Percentiles rank a stretch among this genome's conserved stretches.
Conservation (phyloP, 169 alveolate species). For the Miamiensis avidus region DNA sequence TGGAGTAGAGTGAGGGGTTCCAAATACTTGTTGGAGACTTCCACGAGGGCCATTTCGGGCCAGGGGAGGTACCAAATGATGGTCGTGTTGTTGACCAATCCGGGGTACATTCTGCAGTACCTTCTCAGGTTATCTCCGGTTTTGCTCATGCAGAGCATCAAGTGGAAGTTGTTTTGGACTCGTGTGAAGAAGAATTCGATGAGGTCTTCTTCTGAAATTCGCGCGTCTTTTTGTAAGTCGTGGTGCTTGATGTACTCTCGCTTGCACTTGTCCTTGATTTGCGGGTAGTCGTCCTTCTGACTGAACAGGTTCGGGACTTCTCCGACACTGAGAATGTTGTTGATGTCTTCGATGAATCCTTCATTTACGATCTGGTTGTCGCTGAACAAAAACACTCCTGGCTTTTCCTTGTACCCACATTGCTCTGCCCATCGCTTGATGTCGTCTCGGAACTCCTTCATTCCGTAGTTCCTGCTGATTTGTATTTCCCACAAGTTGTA, state of each 20-base stretch:
- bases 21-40: constrained; percentile 91
- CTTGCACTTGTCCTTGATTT: constrained; percentile 54
- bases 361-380: constrained; percentile 93
- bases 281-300: constrained; percentile 61
- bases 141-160: constrained; percentile 92
- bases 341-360: constrained; percentile 92
- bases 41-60: constrained; percentile 95
- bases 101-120: constrained; percentile 94
- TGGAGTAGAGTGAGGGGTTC: constrained; percentile 53
- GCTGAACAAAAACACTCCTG: constrained; percentile 84
- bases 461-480: constrained; percentile 86
- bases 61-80: constrained; percentile 95
- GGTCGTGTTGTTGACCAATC: constrained; percentile 93
- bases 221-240: constrained; percentile 59
- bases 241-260: constrained; percentile 55
- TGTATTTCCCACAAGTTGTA: constrained; percentile 86
- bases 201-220: constrained; percentile 77
- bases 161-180: constrained; percentile 91
- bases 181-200: constrained; percentile 89
- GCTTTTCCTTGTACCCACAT: constrained; percentile 79
- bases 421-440: constrained; percentile 82
- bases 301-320: constrained; percentile 91
- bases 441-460: constrained; percentile 88
- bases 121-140: constrained; percentile 92
- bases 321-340: constrained; percentile 90